Conservation (phyloP, 768 basidiomycete genomes). For the Amanita pseudoporphyria region DNA sequence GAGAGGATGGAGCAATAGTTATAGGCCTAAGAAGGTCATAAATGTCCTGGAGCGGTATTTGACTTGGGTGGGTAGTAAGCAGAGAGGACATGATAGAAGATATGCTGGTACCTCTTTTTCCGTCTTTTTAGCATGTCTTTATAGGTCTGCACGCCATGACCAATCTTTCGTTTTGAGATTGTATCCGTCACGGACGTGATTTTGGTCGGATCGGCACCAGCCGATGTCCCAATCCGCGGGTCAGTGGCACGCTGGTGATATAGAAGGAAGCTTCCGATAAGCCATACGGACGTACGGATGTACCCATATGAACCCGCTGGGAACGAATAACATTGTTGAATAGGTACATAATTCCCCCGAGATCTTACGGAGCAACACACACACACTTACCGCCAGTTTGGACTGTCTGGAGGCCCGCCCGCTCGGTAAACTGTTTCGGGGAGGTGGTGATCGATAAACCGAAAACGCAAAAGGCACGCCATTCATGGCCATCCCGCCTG, state of each 20-base stretch:
- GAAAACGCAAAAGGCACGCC: slow-evolving; percentile 2
- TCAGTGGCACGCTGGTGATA: background rate
- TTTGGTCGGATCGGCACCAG: background rate
- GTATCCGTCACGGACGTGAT: background rate
- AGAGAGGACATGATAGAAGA: slow-evolving; percentile 27
- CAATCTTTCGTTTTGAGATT: background rate
- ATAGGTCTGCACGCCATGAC: slow-evolving; percentile 19
- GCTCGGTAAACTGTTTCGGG: background rate
- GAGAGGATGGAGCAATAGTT: slow-evolving; percentile 32
- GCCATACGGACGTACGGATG: slow-evolving; percentile 6
- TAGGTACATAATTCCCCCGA: slow-evolving; percentile 1
- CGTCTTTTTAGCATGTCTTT: slow-evolving; percentile 25
- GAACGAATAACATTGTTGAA: background rate
- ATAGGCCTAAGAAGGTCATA: slow-evolving; percentile 46
- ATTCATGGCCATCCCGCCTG: slow-evolving; percentile 1
- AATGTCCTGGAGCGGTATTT: slow-evolving; percentile 37
- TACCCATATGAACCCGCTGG: background rate
- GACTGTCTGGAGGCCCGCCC: slow-evolving; percentile 1
- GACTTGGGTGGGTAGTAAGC: slow-evolving; percentile 22
- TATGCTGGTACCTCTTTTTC: slow-evolving; percentile 8
- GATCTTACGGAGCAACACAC: slow-evolving; percentile 2
- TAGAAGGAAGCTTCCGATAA: slow-evolving; percentile 2
- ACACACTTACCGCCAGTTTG: background rate
- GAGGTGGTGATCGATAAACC: background rate
- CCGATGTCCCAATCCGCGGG: background rate